These are phyloP conservation scores for Venustampulla echinocandica DNA, from an alignment of 495 filamentous ascomycete genomes.

Conservation along the genomic window DNA sequence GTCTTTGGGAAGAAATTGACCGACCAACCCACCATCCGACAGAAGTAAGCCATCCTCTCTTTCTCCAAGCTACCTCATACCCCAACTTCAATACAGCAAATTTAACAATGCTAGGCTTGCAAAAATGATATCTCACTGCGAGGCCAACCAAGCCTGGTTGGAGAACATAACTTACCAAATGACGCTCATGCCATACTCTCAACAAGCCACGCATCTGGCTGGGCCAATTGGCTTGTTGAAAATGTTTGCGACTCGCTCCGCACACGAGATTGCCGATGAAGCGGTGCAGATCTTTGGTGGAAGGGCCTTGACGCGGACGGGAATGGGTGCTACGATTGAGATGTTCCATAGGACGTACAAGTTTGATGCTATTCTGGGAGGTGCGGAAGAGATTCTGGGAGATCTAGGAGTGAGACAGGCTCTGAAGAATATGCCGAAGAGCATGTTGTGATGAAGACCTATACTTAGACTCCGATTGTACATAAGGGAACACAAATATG, in stretches of 20 bases:
- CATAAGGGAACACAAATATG: no score
- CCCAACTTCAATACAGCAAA: not conserved
- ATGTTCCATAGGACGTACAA: slow-evolving; percentile 75
- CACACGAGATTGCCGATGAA: slow-evolving; percentile 75
- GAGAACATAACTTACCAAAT: slow-evolving; percentile 82
- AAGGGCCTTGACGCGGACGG: slow-evolving; percentile 67
- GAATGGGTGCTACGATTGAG: slow-evolving; percentile 76
- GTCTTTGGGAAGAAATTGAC: slow-evolving; percentile 76
- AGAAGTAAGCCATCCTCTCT: slow-evolving; percentile 41
- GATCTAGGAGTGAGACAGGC: slow-evolving; percentile 79
- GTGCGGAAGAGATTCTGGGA: slow-evolving; percentile 74
- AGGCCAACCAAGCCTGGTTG: slow-evolving; percentile 79
- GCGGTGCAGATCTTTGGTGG: slow-evolving; percentile 84
- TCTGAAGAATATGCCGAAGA: slow-evolving; percentile 73
- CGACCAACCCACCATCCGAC: slow-evolving; percentile 77
- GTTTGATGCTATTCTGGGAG: slow-evolving; percentile 81
- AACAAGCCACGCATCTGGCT: slow-evolving; percentile 67
- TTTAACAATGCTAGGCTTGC: slow-evolving; percentile 41
- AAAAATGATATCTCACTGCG: slow-evolving; percentile 76
- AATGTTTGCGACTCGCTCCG: slow-evolving; percentile 63
- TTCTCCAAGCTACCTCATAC: slow-evolving; percentile 3
- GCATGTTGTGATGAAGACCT: slow-evolving; percentile 56
- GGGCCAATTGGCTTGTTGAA: slow-evolving; percentile 82
- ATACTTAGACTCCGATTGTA: no score
- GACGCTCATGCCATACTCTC: slow-evolving; percentile 71